Evolutionary conservation across 192 early-diverging fungal species (phyloP), one percentile per base, ranked within the genome.

Genomic region (Coemansia asiatica): DNA sequence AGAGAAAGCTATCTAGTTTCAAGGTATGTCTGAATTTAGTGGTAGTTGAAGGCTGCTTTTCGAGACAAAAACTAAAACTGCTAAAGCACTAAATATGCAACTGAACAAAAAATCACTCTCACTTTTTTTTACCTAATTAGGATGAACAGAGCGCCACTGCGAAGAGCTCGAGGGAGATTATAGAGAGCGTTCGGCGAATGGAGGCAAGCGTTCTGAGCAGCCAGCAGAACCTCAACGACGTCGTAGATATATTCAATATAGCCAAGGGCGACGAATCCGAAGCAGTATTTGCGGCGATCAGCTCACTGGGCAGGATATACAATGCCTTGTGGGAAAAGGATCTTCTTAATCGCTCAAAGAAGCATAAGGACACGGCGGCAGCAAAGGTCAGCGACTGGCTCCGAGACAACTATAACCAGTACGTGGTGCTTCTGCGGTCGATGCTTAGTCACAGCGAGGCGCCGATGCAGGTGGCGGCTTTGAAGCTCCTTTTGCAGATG

Each of bases 271-370:
- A 76, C 18, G 62, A 67, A 10, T 74, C 76, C 4, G 87, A 89
- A 53, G 72, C 88, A 0, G 82, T 85, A 21, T 86, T 93, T 73
- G 83, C 87, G 0, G 87, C 90, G 4, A 85, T 92, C 31, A 85
- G 89, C 69, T 84, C 92, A 0, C 76, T 95, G 29, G 85, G 88
- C 21, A 83, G 91, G 38, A 85, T 94, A 6, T 95, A 90, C 62
- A 67, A 85, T 1, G 74, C 54, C 16, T 47, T 75, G 26, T 74
- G 77, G 82, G 31, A 51, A n/a, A 74, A 76, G 47, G 73, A 66
- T 1, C 68, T 79, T 23, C 28, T 74, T 38, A 60, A 57, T 25
- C 61, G 69, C 0, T n/a, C 18, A 53, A 72, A 72, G 61, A 56
- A 59, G 2, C 23, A 57, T 8, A n/a, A 66, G 54, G 61, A 61